Percentiles rank a stretch among this genome's conserved stretches.
Evolutionary conservation across 2,329 filamentous ascomycete genomes (phyloP).

Genomic region (Aspergillus nomiae): DNA sequence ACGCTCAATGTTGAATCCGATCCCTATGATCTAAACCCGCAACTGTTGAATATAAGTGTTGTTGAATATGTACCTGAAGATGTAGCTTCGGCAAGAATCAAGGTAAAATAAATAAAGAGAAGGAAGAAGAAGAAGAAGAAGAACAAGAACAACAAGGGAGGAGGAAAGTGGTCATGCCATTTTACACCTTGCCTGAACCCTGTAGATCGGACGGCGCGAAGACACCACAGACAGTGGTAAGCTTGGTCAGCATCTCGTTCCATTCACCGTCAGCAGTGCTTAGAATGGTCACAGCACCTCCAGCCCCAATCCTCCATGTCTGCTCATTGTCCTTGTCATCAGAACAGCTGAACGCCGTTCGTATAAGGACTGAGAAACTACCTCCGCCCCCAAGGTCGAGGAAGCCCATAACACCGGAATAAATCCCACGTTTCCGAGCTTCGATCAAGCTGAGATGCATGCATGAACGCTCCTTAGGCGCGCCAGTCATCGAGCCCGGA

Average conservation of each 20-base stretch:
- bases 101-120: neutral
- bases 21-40: conserved; percentile 17
- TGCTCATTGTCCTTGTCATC: conserved; percentile 31
- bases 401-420: conserved; percentile 88
- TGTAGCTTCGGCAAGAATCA: neutral
- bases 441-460: conserved; percentile 76
- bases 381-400: conserved; percentile 81
- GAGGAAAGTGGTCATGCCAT: neutral
- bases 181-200: conserved; percentile 14
- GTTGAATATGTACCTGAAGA: conserved; percentile 10
- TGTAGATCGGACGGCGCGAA: conserved; percentile 35
- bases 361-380: conserved; percentile 90
- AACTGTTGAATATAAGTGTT: conserved; percentile 31
- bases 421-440: conserved; percentile 66
- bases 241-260: conserved; percentile 86
- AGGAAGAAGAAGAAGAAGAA: conserved; percentile 3
- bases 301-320: conserved; percentile 80
- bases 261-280: conserved; percentile 79
- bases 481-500: conserved; percentile 94
- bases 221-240: conserved; percentile 50
- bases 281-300: conserved; percentile 83
- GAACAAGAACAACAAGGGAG: conserved; percentile 2
- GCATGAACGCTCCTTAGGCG: conserved; percentile 90
- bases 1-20: conserved; percentile 36
- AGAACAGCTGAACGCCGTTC: conserved; percentile 67